Percentiles rank a stretch among this genome's conserved stretches.
Conservation (phyloP, 352 stramenopile species). For the Phytophthora pluvialis region DNA sequence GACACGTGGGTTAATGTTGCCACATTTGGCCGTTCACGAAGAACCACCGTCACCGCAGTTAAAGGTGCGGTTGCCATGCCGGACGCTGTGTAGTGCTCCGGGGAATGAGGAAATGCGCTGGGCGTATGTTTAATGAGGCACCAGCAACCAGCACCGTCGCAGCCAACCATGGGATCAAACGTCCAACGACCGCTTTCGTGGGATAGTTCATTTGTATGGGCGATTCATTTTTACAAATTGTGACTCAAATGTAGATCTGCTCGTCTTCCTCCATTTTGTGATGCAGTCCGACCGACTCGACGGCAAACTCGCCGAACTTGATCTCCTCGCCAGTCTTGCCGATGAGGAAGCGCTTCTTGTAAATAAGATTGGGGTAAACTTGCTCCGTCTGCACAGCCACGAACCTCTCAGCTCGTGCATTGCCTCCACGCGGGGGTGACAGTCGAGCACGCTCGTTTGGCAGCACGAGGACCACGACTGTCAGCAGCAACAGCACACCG, state of each 20-base stretch:
- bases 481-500: constrained; percentile 50
- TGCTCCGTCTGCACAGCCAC: constrained; percentile 75
- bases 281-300: constrained; percentile 66
- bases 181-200: too few relatives aligned
- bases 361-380: constrained; percentile 76
- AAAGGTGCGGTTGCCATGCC: constrained; percentile 19
- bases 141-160: background rate
- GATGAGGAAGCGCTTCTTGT: constrained; percentile 81
- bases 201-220: background rate
- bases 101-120: constrained; percentile 1
- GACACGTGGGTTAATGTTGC: constrained; percentile 15
- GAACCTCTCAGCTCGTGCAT: constrained; percentile 67
- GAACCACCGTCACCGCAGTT: constrained; percentile 17
- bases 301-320: constrained; percentile 74
- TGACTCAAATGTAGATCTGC: constrained; percentile 63
- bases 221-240: constrained; percentile 1
- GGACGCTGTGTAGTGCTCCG: background rate
- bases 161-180: background rate
- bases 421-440: constrained; percentile 52
- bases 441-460: constrained; percentile 64
- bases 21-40: constrained; percentile 15
- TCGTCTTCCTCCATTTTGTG: constrained; percentile 76
- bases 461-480: constrained; percentile 51
- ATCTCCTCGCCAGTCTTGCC: constrained; percentile 74
- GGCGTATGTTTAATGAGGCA: constrained; percentile 1